Percentiles rank a stretch among this genome's conserved stretches.
phyloP scores from a whole-genome alignment of 1,139 yeast genomes.

The Fermentozyma sake region DNA sequence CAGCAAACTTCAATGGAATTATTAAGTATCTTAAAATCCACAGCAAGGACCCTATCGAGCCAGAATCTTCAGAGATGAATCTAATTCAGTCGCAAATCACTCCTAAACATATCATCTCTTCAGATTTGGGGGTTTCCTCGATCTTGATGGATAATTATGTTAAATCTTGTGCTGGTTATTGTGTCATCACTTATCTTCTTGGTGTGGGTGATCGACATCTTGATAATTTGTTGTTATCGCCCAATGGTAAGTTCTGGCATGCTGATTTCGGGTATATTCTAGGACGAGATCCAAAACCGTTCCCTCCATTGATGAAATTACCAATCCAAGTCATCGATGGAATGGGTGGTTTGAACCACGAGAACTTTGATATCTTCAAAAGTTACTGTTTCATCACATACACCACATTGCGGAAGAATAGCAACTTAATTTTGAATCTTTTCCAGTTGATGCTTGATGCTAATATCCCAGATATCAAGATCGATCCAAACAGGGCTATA shows the following conservation, averaged over 20 bases:
- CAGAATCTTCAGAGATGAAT: slow-evolving; percentile 11
- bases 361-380: slow-evolving; percentile 80
- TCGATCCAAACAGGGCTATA: slow-evolving; percentile 74
- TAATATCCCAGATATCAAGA: slow-evolving; percentile 78
- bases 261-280: slow-evolving; percentile 96
- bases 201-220: slow-evolving; percentile 98
- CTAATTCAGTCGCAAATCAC: slow-evolving; percentile 7
- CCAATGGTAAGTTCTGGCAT: slow-evolving; percentile 85
- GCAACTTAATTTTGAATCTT: slow-evolving; percentile 81
- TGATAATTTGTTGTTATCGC: slow-evolving; percentile 70
- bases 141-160: slow-evolving; percentile 91
- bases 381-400: slow-evolving; percentile 94
- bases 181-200: slow-evolving; percentile 88
- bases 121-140: slow-evolving; percentile 69
- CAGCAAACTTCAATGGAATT: slow-evolving; percentile 48
- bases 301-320: slow-evolving; percentile 96
- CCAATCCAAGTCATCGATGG: slow-evolving; percentile 97
- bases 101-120: slow-evolving; percentile 31
- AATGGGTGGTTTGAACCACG: slow-evolving; percentile 89
- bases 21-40: slow-evolving; percentile 64
- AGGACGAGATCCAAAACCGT: slow-evolving; percentile 97
- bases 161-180: slow-evolving; percentile 94
- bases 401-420: slow-evolving; percentile 82
- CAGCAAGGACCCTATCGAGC: slow-evolving; percentile 32
- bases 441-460: slow-evolving; percentile 95